phyloP scores from a whole-genome alignment of 108 stramenopile species.

The Fistulifera pelliculosa region DNA sequence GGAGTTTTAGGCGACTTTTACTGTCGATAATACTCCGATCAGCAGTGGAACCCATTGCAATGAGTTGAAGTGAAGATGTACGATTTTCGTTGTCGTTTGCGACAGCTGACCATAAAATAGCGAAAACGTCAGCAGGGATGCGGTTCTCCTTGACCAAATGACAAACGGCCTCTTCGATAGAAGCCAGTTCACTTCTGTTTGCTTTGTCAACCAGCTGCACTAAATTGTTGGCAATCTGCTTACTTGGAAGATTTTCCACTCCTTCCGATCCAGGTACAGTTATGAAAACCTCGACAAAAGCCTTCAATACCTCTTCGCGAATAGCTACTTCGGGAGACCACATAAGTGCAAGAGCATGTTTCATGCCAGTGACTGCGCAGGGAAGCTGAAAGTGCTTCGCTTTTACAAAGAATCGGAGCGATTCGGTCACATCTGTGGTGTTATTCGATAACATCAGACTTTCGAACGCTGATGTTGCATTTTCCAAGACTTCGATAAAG shows the following conservation, averaged over 20 bases:
- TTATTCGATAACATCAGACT: slow-evolving; percentile 77
- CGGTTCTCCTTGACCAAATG: slow-evolving; percentile 66
- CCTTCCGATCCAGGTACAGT: slow-evolving; percentile 77
- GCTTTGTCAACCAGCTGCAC: slow-evolving; percentile 63
- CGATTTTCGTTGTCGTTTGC: slow-evolving; percentile 43
- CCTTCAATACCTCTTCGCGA: slow-evolving; percentile 79
- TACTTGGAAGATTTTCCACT: slow-evolving; percentile 49
- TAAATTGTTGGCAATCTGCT: slow-evolving; percentile 84
- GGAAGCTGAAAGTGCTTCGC: slow-evolving; percentile 90
- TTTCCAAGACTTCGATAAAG: slow-evolving; percentile 76
- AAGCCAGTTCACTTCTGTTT: slow-evolving; percentile 81
- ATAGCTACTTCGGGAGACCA: slow-evolving; percentile 83
- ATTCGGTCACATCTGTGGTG: slow-evolving; percentile 84
- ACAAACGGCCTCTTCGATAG: slow-evolving; percentile 90
- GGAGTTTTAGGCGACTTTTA: slow-evolving; percentile 63
- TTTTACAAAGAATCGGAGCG: slow-evolving; percentile 81
- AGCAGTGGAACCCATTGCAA: slow-evolving; percentile 86
- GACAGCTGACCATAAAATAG: slow-evolving; percentile 68
- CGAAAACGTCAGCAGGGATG: slow-evolving; percentile 77
- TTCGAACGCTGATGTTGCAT: slow-evolving; percentile 58
- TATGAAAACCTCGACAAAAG: slow-evolving; percentile 89
- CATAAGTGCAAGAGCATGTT: slow-evolving; percentile 84
- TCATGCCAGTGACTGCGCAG: slow-evolving; percentile 86
- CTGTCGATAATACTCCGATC: slow-evolving; percentile 82
- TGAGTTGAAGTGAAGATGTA: slow-evolving; percentile 71